Conservation (phyloP, 2,329 filamentous ascomycete genomes). For the Apiospora sp. region DNA sequence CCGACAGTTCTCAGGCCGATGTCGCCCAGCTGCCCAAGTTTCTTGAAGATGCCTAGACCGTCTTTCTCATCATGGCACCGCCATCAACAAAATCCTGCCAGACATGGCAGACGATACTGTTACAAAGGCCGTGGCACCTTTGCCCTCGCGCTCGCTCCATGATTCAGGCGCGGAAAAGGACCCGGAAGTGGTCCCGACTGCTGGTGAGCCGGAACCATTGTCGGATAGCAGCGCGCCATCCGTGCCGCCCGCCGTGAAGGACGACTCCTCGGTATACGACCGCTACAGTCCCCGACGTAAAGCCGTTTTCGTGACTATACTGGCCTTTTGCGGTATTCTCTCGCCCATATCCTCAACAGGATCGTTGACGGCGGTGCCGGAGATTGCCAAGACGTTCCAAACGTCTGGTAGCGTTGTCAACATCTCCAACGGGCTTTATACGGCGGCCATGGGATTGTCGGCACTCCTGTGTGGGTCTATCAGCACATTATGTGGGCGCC, state of each 20-base stretch:
- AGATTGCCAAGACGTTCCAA: constrained; percentile 23
- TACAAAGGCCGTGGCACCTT: not conserved
- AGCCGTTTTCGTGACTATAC: not conserved
- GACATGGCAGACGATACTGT: not conserved
- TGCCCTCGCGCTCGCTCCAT: not conserved
- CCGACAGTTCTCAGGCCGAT: constrained; percentile 4
- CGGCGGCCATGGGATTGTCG: constrained; percentile 48
- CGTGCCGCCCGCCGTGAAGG: not conserved
- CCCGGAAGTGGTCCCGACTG: not conserved
- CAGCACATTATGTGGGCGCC: constrained; percentile 40
- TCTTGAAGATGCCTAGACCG: not conserved
- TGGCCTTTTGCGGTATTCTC: constrained; percentile 11
- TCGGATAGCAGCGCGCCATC: not conserved
- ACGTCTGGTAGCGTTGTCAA: constrained; percentile 41
- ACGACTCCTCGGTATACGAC: constrained; percentile 7
- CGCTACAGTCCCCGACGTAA: constrained; percentile 5
- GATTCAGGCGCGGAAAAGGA: not conserved
- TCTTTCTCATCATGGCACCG: not conserved
- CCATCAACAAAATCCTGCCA: not conserved
- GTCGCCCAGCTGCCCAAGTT: not conserved
- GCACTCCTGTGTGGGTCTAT: constrained; percentile 46
- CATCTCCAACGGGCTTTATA: constrained; percentile 46
- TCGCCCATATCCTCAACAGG: constrained; percentile 14
- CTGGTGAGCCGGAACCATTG: not conserved
- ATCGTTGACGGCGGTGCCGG: constrained; percentile 22